A percentile compares a stretch with the other conserved stretches of the same genome.
These are phyloP conservation scores for Mycena capillaripes DNA, from an alignment of 768 basidiomycete species.

Conservation along the genomic window DNA sequence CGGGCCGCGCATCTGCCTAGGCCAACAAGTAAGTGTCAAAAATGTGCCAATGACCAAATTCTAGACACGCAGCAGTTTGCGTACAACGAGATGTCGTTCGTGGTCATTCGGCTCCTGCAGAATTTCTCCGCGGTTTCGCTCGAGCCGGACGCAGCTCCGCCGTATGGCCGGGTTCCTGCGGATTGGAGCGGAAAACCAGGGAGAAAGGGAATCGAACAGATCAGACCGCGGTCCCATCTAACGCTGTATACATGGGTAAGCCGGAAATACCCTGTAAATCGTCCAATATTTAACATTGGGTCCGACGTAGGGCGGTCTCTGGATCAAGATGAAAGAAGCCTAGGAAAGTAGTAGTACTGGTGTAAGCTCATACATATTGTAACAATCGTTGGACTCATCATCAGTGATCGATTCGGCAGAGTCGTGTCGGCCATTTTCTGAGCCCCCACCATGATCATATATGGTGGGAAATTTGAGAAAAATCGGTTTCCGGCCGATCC, in stretches of 20 bases:
- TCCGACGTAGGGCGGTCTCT: slow-evolving; percentile 9
- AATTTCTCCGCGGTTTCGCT: slow-evolving; percentile 50
- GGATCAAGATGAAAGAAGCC: slow-evolving; percentile 17
- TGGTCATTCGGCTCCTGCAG: slow-evolving; percentile 55
- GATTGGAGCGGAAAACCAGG: slow-evolving; percentile 49
- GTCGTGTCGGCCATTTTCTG: not conserved
- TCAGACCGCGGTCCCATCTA: slow-evolving; percentile 48
- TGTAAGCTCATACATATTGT: too few relatives aligned
- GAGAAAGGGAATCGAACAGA: slow-evolving; percentile 49
- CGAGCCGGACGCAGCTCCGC: slow-evolving; percentile 48
- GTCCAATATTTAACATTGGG: too few relatives aligned
- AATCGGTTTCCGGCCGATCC: slow-evolving; percentile 17
- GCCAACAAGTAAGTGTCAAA: slow-evolving; percentile 17
- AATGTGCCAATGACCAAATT: not conserved
- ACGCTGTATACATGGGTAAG: slow-evolving; percentile 48
- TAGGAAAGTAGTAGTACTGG: too few relatives aligned
- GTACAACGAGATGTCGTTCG: slow-evolving; percentile 35
- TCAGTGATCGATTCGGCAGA: too few relatives aligned
- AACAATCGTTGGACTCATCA: too few relatives aligned
- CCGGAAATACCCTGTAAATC: too few relatives aligned
- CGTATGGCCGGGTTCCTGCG: slow-evolving; percentile 46
- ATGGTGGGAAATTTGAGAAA: not conserved
- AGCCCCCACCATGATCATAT: not conserved
- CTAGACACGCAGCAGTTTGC: slow-evolving; percentile 12
- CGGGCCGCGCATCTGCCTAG: slow-evolving; percentile 56